Evolutionary conservation across 306 rosid genomes (phyloP).

Genomic region (Oemleria cerasiformis): DNA sequence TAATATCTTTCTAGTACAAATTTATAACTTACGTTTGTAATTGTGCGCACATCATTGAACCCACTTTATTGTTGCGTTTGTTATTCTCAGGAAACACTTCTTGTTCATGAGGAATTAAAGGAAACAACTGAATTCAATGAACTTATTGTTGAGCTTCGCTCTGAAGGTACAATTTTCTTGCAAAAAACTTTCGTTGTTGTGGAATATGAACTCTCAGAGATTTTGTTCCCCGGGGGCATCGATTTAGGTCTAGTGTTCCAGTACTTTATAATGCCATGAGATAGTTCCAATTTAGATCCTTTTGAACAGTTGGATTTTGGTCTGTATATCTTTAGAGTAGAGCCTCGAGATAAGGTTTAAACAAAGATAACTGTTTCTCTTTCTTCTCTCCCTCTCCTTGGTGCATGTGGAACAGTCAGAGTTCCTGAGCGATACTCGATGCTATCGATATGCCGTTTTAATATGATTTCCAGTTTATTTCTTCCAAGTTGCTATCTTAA

Average conservation of each 20-base stretch:
- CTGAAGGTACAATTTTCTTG: conserved; percentile 55
- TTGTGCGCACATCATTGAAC: not conserved
- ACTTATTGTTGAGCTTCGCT: conserved; percentile 58
- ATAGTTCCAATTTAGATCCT: not conserved
- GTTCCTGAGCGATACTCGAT: not conserved
- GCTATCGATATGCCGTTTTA: not conserved
- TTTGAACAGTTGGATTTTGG: not conserved
- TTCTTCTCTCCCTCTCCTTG: too few species aligned
- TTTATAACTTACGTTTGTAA: not conserved
- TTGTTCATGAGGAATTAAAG: conserved; percentile 71
- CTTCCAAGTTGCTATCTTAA: not conserved
- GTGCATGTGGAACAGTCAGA: not conserved
- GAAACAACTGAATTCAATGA: conserved; percentile 50
- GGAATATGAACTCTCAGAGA: not conserved
- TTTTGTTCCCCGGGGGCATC: not conserved
- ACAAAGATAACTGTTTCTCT: not conserved
- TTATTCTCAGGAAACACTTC: conserved; percentile 86
- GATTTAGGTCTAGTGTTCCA: too few species aligned
- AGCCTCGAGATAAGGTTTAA: not conserved
- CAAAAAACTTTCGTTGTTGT: conserved; percentile 12
- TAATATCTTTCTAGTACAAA: not conserved
- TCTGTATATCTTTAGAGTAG: not conserved
- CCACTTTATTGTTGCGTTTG: conserved; percentile 16
- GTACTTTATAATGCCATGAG: too few species aligned
- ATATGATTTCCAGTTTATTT: not conserved